Base-by-base conservation (phyloP, 805 yeast species). In the Ogataea trehaloabstinens region DNA sequence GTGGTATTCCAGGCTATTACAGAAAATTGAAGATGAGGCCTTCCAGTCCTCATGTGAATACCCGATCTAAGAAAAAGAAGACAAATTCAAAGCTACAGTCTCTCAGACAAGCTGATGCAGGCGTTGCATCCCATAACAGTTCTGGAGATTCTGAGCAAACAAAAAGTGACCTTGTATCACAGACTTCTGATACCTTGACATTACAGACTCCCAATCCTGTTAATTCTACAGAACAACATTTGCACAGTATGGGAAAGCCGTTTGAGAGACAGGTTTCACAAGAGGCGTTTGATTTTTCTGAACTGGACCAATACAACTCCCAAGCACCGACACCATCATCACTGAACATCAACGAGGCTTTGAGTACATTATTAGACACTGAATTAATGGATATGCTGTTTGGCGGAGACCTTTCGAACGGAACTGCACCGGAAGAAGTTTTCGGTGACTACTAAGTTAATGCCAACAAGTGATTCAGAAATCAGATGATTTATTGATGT, bases 361-460 rank as follows among this genome's bases (percentile, higher is more conserved):
- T 59, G 21, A 54, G 41, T 35, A 50, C 63, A 1, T 50, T 59
- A 6, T 35, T 60, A 12, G 58, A 59, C 27, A 56, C 62, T 3
- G 65, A 60, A 22, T 37, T 60, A 18, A 59, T 60, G 58, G 63
- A 60, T 37, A 58, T 56, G 2, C 24, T 60, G 4, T 59, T 59
- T 45, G 63, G 63, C 15, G 49, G 53, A 8, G 64, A 55, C 19
- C 24, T 55, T 29, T n/a, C n/a, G n/a, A n/a, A n/a, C n/a, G 10
- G 25, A 24, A 24, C n/a, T 24, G 25, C n/a, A 10, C n/a, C n/a
- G n/a, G n/a, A n/a, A n/a, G n/a, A n/a, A n/a, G n/a, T n/a, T n/a
- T n/a, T n/a, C n/a, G n/a, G n/a, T n/a, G n/a, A n/a, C n/a, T n/a
- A n/a, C 30, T 16, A 27, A 7, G 30, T 7, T 15, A 16, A 16